Evolutionary conservation across 345 rosid genomes (phyloP).

Genomic region (Gossypium bickii): DNA sequence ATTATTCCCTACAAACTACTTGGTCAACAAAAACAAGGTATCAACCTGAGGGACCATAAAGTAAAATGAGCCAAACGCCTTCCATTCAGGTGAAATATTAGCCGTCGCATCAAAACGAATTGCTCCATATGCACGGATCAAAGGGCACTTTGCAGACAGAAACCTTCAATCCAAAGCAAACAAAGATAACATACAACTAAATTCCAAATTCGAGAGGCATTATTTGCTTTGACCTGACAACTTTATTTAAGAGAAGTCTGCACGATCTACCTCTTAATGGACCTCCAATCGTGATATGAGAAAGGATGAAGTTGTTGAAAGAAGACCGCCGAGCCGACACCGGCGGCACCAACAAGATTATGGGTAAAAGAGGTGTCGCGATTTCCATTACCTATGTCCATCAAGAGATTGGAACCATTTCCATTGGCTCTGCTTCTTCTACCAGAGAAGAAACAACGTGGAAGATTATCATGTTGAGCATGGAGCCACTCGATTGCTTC

Average conservation of each 20-base stretch:
- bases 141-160: conserved; percentile 54
- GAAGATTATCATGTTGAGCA: conserved; percentile 56
- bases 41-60: conserved; percentile 80
- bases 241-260: no score
- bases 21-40: conserved; percentile 4
- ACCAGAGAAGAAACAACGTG: conserved; percentile 75
- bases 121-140: conserved; percentile 89
- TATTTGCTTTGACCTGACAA: background rate
- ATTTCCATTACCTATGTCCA: conserved; percentile 33
- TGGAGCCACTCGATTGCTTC: conserved; percentile 84
- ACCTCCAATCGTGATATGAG: conserved; percentile 71
- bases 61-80: conserved; percentile 76
- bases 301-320: conserved; percentile 63
- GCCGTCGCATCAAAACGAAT: conserved; percentile 74
- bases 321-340: conserved; percentile 76
- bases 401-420: conserved; percentile 27
- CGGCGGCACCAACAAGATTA: conserved; percentile 61
- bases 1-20: background rate
- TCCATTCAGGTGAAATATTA: conserved; percentile 59
- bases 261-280: conserved; percentile 58
- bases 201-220: background rate
- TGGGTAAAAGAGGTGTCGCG: conserved; percentile 20
- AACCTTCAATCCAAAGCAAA: conserved; percentile 39
- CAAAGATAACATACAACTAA: background rate
- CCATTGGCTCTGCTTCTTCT: conserved; percentile 33